Evolutionary conservation across 148 eudicot species (phyloP), one percentile per base, ranked within the genome.

Genomic region (Suaeda aralocaspica): DNA sequence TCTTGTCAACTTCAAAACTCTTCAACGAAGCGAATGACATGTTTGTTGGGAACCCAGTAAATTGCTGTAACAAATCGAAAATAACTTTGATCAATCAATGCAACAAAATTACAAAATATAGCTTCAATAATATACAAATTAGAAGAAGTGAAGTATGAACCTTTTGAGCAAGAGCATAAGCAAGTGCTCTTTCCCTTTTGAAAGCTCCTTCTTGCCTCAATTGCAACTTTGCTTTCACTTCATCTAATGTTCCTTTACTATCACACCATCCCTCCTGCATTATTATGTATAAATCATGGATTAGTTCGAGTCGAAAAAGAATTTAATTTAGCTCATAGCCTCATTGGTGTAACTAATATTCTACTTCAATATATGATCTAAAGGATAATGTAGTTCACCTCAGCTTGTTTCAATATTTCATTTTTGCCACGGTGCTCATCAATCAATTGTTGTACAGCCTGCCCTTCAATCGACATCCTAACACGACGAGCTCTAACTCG

Each of bases 261-360:
- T 89, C 97, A 83, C 97, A 91, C 97, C 99, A 94, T 48, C 97
- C 96, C 67, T 91, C 99, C 99, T 94, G 80, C 70, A 74, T 29
- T 56, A 39, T 53, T 67, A 41, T 6, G 14, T 67, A 50, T 18
- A 3, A 16, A 7, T 3, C 18, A 22, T 29, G 30, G 60, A 24
- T 30, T 28, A 19, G 4, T 13, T 33, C 42, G 28, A 61, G 10
- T 6, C 2, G 14, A 41, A 15, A 31, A 13, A 73, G 59, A 49
- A 50, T 72, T 15, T 24, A 14, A 10, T 0, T 3, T 64, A 33
- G 5, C 8, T 2, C 28, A n/a, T n/a, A n/a, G n/a, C n/a, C n/a
- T n/a, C n/a, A n/a, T n/a, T n/a, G n/a, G n/a, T n/a, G n/a, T n/a
- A n/a, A n/a, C n/a, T n/a, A n/a, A n/a, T n/a, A n/a, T n/a, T n/a